phyloP scores from a whole-genome alignment of 192 early-diverging fungal species.

The Mortierella hygrophila region DNA sequence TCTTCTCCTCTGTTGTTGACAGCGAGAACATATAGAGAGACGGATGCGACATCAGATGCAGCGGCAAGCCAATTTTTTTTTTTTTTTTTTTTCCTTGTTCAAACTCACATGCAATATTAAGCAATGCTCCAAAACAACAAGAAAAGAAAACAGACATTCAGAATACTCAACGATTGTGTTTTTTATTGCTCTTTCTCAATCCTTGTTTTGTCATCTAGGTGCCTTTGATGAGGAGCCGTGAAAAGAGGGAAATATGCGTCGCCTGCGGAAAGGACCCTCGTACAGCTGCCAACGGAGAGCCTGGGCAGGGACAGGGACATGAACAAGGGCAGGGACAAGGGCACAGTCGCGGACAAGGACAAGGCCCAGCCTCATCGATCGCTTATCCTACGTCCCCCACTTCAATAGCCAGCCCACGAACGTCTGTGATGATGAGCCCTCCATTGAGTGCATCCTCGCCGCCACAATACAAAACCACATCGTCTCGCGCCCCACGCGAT shows the following conservation, averaged over 20 bases:
- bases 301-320: neutral
- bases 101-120: neutral
- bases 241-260: conserved; percentile 44
- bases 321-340: conserved; percentile 4
- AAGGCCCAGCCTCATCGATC: conserved; percentile 7
- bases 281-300: neutral
- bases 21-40: neutral
- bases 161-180: neutral
- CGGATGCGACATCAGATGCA: neutral
- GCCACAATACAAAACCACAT: neutral
- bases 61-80: neutral
- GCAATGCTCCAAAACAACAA: neutral
- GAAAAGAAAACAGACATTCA: neutral
- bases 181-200: neutral
- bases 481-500: neutral
- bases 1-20: neutral
- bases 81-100: neutral
- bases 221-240: conserved; percentile 42
- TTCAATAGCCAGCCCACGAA: neutral
- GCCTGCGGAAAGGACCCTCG: conserved; percentile 24
- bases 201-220: conserved; percentile 17
- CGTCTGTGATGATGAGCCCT: neutral
- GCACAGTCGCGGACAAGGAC: neutral
- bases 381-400: neutral
- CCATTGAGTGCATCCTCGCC: neutral